Evolutionary conservation across 768 basidiomycete genomes (phyloP), one percentile per base, ranked within the genome.

Genomic region (Rhodosporidiobolus sp.): DNA sequence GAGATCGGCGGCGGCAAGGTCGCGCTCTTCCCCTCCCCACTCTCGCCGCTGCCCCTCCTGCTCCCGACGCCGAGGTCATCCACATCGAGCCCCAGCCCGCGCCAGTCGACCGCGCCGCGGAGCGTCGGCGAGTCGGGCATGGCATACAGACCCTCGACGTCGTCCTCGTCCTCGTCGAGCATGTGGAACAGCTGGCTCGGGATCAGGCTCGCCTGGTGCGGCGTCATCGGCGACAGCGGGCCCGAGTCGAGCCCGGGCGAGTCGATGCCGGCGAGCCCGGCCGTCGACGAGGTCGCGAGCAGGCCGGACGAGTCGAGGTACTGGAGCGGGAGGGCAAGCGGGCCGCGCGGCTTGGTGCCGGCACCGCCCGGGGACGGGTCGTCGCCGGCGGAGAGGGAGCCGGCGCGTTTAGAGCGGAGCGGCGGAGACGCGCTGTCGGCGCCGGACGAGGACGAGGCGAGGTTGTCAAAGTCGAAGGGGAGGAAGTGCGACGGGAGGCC

Each of bases 161-260:
- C 76, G 55, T 79, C 77, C n/a, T 77, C 78, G 38, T 79, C 77
- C 46, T 77, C 74, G 64, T 79, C 78, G 64, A 79, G 76, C 72
- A 79, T 69, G 57, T 78, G 56, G 72, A 77, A 79, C 26, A 79
- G 76, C 66, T 79, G 78, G 30, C 69, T 69, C 26, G 78, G 78
- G 46, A 79, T 76, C 32, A 79, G 58, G n/a, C 74, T 74, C 45
- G 78, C 49, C 67, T 79, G 78, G 56, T 79, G 78, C 30, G 78
- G 78, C 35, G 78, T 79, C 78, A 79, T 76, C 26, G 78, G 78
- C 28, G 70, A 71, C 32, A 79, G 67, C 24, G 76, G 78, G 8
- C 75, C 78, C 1, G 43, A 16, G 17, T 72, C 74, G 26, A 54
- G 54, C 0, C 67, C 48, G 2, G 74, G 74, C 57, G 74, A 65